Percentiles rank a stretch among this genome's conserved stretches.
Conservation (phyloP, 306 rosid species). For the Gynostemma pentaphyllum region DNA sequence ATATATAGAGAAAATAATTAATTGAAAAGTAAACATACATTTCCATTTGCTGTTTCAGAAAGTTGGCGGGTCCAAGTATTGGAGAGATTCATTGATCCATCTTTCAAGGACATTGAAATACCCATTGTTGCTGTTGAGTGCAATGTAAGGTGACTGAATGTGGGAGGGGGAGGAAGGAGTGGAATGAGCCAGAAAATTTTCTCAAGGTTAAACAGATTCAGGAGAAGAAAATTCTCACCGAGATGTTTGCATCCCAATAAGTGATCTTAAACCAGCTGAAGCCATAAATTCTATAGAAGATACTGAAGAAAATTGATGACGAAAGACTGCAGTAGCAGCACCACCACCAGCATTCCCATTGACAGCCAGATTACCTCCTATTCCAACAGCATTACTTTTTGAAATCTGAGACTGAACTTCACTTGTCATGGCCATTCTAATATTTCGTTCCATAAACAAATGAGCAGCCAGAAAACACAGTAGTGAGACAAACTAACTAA, state of each 20-base stretch:
- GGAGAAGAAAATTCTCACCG: slow-evolving; percentile 39
- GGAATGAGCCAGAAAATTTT: background rate
- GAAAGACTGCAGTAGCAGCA: slow-evolving; percentile 61
- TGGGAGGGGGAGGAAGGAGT: background rate
- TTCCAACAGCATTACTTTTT: slow-evolving; percentile 41
- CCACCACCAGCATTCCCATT: slow-evolving; percentile 71
- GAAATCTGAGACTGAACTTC: slow-evolving; percentile 79
- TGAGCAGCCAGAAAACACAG: slow-evolving; percentile 14
- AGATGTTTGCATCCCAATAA: slow-evolving; percentile 73
- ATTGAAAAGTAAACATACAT: slow-evolving; percentile 33
- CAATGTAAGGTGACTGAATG: slow-evolving; percentile 49
- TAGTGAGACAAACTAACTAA: slow-evolving; percentile 1
- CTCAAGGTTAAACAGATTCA: slow-evolving; percentile 1
- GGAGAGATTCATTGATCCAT: slow-evolving; percentile 82
- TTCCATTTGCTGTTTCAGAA: slow-evolving; percentile 69
- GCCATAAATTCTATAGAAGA: slow-evolving; percentile 67
- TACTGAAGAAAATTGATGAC: slow-evolving; percentile 64
- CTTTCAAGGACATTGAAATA: slow-evolving; percentile 61
- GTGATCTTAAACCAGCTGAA: slow-evolving; percentile 71
- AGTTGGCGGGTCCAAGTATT: slow-evolving; percentile 90
- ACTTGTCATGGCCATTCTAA: slow-evolving; percentile 95
- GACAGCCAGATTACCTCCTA: slow-evolving; percentile 80
- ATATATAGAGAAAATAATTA: background rate
- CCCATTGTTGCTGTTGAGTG: slow-evolving; percentile 87
- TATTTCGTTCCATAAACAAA: slow-evolving; percentile 21